Evolutionary conservation across 805 yeast genomes (phyloP).

Genomic region (Nematodospora valgi): DNA sequence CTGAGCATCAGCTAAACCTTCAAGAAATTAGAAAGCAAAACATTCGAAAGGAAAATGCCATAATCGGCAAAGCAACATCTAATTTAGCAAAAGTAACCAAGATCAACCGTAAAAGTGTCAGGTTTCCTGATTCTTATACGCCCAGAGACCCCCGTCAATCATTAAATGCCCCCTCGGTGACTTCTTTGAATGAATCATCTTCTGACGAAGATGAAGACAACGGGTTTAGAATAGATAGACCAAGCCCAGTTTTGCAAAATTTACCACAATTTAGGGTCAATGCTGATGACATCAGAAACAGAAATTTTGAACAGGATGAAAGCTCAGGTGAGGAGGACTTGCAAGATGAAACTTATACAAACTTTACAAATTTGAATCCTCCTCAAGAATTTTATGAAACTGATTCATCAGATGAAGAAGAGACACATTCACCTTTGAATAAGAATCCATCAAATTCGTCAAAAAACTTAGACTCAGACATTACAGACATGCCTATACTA

Average conservation of each 20-base stretch:
- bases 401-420: slow-evolving; percentile 9
- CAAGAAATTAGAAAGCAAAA: slow-evolving; percentile 9
- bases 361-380: background rate
- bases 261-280: slow-evolving; percentile 3
- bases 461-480: too few relatives aligned
- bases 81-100: slow-evolving; percentile 9
- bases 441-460: background rate
- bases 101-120: slow-evolving; percentile 6
- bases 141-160: slow-evolving; percentile 8
- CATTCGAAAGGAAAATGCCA: slow-evolving; percentile 1
- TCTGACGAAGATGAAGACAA: slow-evolving; percentile 11
- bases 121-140: slow-evolving; percentile 9
- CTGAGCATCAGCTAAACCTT: slow-evolving; percentile 6
- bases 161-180: background rate
- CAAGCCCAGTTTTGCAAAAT: background rate
- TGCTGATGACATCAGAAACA: slow-evolving; percentile 1
- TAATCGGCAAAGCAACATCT: slow-evolving; percentile 6
- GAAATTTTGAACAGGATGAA: slow-evolving; percentile 3
- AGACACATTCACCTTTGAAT: background rate
- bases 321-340: slow-evolving; percentile 8
- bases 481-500: too few relatives aligned
- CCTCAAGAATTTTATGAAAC: slow-evolving; percentile 6
- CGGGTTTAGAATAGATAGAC: slow-evolving; percentile 9
- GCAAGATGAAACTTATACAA: slow-evolving; percentile 4
- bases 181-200: slow-evolving; percentile 1